These are phyloP conservation scores for Phytophthora cajani DNA, from an alignment of 352 stramenopile species.

Conservation along the genomic window DNA sequence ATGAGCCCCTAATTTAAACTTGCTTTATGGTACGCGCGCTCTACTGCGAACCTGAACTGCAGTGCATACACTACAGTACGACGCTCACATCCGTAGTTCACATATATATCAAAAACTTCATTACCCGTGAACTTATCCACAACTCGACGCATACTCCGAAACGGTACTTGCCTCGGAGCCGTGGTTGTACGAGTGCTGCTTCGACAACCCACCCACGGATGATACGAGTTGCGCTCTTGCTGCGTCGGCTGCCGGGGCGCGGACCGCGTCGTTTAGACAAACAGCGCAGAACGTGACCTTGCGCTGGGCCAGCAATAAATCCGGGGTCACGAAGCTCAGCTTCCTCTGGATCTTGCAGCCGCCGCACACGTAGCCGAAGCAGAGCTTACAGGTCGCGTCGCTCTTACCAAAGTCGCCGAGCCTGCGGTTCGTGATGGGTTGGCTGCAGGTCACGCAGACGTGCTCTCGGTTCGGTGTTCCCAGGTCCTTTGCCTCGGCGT, in stretches of 20 bases:
- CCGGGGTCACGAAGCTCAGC: constrained; percentile 38
- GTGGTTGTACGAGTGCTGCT: constrained; percentile 24
- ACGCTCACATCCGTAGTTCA: too few species aligned
- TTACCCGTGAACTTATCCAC: constrained; percentile 1
- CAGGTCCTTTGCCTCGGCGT: constrained; percentile 21
- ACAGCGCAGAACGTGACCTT: constrained; percentile 45
- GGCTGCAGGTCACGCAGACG: constrained; percentile 28
- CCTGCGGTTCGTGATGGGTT: constrained; percentile 16
- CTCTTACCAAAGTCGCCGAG: constrained; percentile 31
- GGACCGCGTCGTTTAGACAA: constrained; percentile 39
- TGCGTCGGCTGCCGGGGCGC: constrained; percentile 27
- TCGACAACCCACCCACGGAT: constrained; percentile 17
- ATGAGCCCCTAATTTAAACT: too few species aligned
- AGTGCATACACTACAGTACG: too few species aligned
- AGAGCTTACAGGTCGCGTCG: constrained; percentile 32
- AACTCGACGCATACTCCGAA: constrained; percentile 34
- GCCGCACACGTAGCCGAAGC: constrained; percentile 31
- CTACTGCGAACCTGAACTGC: too few species aligned
- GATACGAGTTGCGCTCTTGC: constrained; percentile 33
- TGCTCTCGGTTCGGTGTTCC: constrained; percentile 31
- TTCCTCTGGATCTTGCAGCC: constrained; percentile 36
- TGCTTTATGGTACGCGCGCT: too few species aligned
- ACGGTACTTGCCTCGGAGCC: constrained; percentile 36
- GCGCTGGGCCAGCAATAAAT: constrained; percentile 30
- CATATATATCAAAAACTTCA: too few species aligned